These are phyloP conservation scores for Syzygium grande DNA, from an alignment of 345 rosid species.

Conservation along the genomic window DNA sequence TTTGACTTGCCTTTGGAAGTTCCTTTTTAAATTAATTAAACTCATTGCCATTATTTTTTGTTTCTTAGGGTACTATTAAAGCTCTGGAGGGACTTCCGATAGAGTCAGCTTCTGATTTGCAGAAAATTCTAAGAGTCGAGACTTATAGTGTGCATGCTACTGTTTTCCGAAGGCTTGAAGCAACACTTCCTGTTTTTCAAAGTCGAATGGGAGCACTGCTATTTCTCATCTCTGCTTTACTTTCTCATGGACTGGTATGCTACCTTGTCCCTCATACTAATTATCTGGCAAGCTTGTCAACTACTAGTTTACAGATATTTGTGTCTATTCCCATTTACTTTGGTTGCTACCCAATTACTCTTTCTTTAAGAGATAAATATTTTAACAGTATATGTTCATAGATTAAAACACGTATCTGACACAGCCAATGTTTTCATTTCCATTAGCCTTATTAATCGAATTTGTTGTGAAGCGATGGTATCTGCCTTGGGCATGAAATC, in stretches of 20 bases:
- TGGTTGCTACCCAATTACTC: background rate
- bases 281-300: background rate
- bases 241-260: conserved; percentile 96
- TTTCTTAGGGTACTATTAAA: conserved; percentile 38
- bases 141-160: conserved; percentile 38
- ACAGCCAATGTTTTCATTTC: background rate
- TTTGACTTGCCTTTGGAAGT: background rate
- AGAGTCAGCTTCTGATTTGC: conserved; percentile 80
- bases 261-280: background rate
- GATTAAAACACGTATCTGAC: background rate
- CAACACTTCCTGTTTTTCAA: conserved; percentile 59
- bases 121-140: conserved; percentile 59
- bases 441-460: background rate
- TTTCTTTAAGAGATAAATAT: background rate
- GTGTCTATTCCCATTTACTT: background rate
- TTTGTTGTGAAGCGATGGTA: background rate
- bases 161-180: conserved; percentile 49
- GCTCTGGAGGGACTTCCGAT: conserved; percentile 60
- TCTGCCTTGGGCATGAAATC: background rate
- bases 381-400: background rate
- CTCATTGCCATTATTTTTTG: background rate
- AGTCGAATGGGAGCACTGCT: conserved; percentile 95
- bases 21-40: background rate
- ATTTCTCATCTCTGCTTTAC: conserved; percentile 89
- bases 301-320: background rate